Conservation (phyloP, 192 early-diverging fungal genomes). For the Phycomyces blakesleeanus region DNA sequence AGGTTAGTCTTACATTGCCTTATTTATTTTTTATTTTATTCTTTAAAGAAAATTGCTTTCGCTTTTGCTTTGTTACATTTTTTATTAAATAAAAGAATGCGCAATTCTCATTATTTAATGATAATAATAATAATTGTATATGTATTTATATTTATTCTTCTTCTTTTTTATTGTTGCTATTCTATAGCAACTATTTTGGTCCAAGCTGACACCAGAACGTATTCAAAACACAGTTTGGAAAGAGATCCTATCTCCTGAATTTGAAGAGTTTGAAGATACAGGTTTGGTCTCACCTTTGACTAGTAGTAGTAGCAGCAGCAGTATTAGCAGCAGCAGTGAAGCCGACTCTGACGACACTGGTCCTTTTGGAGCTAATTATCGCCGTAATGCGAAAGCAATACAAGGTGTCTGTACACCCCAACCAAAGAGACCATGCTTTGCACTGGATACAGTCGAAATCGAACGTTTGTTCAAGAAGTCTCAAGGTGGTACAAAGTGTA, state of each 20-base stretch:
- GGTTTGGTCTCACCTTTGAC: neutral
- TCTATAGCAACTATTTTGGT: constrained; percentile 53
- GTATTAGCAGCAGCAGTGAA: neutral
- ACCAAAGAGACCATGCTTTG: neutral
- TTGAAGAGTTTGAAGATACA: neutral
- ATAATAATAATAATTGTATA: neutral
- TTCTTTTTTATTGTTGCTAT: too few species aligned
- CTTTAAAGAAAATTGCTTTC: too few species aligned
- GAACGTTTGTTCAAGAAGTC: constrained; percentile 50
- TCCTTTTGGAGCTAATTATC: neutral
- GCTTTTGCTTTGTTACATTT: too few species aligned
- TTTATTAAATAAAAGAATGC: neutral
- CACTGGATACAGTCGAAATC: constrained; percentile 45
- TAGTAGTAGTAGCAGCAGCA: neutral
- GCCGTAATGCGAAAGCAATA: neutral
- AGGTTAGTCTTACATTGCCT: neutral
- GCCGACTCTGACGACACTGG: neutral
- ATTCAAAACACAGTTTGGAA: constrained; percentile 51
- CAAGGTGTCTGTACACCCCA: neutral
- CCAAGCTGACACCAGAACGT: constrained; percentile 43
- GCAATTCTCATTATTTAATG: neutral
- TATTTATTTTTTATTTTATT: neutral
- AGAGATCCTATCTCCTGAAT: constrained; percentile 32
- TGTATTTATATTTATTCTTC: neutral
- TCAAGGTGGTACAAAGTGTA: constrained; percentile 6